Evolutionary conservation across 305 asterid species (phyloP).

Genomic region (Fraxinus sp.): DNA sequence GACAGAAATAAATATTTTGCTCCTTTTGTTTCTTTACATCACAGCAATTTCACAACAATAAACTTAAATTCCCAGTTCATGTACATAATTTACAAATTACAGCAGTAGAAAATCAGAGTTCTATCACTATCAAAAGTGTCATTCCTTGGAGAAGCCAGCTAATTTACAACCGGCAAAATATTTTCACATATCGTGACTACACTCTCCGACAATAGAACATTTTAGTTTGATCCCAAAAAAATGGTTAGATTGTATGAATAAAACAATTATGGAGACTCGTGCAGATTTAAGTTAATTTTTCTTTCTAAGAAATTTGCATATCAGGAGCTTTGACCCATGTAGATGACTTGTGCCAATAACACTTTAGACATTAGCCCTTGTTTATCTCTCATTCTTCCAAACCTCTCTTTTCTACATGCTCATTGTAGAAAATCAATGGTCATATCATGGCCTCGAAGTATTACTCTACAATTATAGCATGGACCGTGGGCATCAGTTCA

Average conservation of each 20-base stretch:
- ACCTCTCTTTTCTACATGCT: too few relatives aligned
- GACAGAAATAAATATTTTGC: neutral
- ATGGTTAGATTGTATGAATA: neutral
- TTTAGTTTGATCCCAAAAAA: neutral
- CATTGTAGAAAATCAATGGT: neutral
- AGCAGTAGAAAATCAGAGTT: neutral
- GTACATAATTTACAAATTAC: neutral
- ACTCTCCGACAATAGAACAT: neutral
- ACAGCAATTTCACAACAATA: neutral
- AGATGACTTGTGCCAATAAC: neutral
- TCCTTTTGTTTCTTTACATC: neutral
- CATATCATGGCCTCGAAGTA: neutral
- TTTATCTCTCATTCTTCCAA: too few relatives aligned
- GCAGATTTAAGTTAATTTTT: neutral
- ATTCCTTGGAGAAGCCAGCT: neutral
- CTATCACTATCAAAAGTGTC: neutral
- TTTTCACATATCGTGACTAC: neutral
- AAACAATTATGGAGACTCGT: neutral
- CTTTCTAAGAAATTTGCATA: neutral
- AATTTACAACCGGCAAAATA: neutral
- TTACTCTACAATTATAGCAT: neutral
- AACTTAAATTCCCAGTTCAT: neutral
- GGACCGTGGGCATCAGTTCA: neutral
- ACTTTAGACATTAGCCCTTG: neutral
- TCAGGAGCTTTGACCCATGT: neutral